phyloP scores from a whole-genome alignment of 2,329 filamentous ascomycete genomes.

The Colletotrichum agaves region DNA sequence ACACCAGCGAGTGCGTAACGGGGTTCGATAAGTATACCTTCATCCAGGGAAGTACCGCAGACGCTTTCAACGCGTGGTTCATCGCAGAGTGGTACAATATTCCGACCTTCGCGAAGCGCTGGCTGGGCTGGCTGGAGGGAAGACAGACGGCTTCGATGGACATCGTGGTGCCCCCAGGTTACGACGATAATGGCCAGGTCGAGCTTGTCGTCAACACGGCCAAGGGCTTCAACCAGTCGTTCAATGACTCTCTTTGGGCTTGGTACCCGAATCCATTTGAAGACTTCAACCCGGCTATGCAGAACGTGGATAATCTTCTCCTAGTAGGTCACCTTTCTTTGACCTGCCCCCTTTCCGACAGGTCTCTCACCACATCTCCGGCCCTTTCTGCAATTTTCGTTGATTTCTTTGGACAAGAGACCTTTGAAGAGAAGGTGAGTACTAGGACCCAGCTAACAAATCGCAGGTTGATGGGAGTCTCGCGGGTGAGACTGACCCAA shows the following conservation, averaged over 20 bases:
- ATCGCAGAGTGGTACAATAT: conserved; percentile 43
- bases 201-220: conserved; percentile 41
- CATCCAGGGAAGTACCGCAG: conserved; percentile 45
- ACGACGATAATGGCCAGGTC: conserved; percentile 39
- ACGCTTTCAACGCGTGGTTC: conserved; percentile 44
- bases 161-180: conserved; percentile 33
- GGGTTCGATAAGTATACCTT: conserved; percentile 47
- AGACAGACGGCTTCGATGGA: conserved; percentile 34
- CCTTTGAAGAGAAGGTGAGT: too few relatives aligned
- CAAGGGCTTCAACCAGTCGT: conserved; percentile 41
- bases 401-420: too few relatives aligned
- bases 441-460: not conserved
- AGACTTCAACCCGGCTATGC: conserved; percentile 43
- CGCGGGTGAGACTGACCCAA: conserved; percentile 44
- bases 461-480: conserved; percentile 46
- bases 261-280: conserved; percentile 47
- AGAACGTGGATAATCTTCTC: conserved; percentile 41
- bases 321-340: conserved; percentile 35
- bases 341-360: too few relatives aligned
- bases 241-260: conserved; percentile 46
- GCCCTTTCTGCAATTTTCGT: too few relatives aligned
- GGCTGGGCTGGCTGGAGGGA: conserved; percentile 29
- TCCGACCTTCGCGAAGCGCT: conserved; percentile 41
- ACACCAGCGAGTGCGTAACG: conserved; percentile 43
- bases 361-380: too few relatives aligned